phyloP scores from a whole-genome alignment of 2,329 filamentous ascomycete genomes.

The Xylaria arbuscula region DNA sequence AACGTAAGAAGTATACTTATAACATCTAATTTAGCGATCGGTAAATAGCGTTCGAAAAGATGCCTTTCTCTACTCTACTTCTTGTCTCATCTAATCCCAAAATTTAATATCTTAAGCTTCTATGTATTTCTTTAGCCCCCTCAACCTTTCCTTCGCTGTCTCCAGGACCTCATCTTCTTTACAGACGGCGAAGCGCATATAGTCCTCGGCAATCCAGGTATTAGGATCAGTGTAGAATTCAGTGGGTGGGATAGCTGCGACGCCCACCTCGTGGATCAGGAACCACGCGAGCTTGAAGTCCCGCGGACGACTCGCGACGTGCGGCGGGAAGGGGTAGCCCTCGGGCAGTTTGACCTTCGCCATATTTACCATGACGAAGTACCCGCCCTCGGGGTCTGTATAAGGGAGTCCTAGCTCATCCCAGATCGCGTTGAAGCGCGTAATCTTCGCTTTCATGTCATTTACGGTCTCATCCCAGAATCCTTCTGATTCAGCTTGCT shows the following conservation, averaged over 20 bases:
- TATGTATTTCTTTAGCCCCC: slow-evolving; percentile 79
- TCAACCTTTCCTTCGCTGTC: slow-evolving; percentile 78
- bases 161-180: slow-evolving; percentile 90
- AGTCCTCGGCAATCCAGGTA: slow-evolving; percentile 88
- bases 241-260: slow-evolving; percentile 94
- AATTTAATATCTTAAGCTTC: slow-evolving; percentile 37
- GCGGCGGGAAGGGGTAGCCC: slow-evolving; percentile 87
- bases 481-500: slow-evolving; percentile 82
- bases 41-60: background rate
- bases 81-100: background rate
- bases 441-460: slow-evolving; percentile 92
- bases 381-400: slow-evolving; percentile 94
- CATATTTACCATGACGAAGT: slow-evolving; percentile 97
- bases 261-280: slow-evolving; percentile 93
- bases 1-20: background rate
- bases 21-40: too few species aligned
- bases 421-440: slow-evolving; percentile 85
- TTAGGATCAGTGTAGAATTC: slow-evolving; percentile 95
- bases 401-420: slow-evolving; percentile 81
- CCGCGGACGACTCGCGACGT: slow-evolving; percentile 85
- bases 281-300: slow-evolving; percentile 98
- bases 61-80: slow-evolving; percentile 25
- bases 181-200: slow-evolving; percentile 94
- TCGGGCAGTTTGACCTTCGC: slow-evolving; percentile 84
- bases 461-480: slow-evolving; percentile 88